Evolutionary conservation across 2,329 filamentous ascomycete genomes (phyloP).

Genomic region (Monosporascus sp.): DNA sequence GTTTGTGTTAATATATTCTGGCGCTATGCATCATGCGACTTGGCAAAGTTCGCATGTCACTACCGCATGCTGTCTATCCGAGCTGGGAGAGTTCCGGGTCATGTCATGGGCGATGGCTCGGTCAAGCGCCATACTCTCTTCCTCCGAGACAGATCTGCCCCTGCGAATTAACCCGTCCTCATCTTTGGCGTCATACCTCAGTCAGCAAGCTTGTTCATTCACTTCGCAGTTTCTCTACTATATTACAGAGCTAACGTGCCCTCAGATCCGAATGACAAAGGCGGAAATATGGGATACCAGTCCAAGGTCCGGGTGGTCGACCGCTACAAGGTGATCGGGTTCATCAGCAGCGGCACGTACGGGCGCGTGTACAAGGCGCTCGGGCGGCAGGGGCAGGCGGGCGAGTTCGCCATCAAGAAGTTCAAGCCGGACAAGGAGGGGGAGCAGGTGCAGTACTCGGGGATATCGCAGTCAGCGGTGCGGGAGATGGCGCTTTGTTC

Average conservation of each 20-base stretch:
- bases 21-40: not conserved
- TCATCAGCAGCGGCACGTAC: constrained; percentile 97
- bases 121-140: constrained; percentile 6
- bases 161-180: constrained; percentile 6
- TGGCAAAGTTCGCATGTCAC: not conserved
- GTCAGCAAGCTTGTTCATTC: not conserved
- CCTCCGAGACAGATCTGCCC: constrained; percentile 8
- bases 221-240: constrained; percentile 16
- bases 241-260: constrained; percentile 28
- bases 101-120: not conserved
- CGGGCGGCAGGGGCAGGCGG: constrained; percentile 64
- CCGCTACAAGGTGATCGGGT: constrained; percentile 92
- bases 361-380: constrained; percentile 95
- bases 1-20: not conserved
- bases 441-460: constrained; percentile 89
- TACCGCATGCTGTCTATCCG: too few relatives aligned
- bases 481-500: constrained; percentile 97
- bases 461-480: constrained; percentile 94
- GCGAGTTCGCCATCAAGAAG: constrained; percentile 98
- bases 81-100: not conserved
- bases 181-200: constrained; percentile 5
- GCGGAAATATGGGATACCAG: constrained; percentile 44
- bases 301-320: constrained; percentile 86
- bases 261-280: constrained; percentile 49
- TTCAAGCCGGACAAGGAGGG: constrained; percentile 99